phyloP scores from a whole-genome alignment of 2,329 filamentous ascomycete genomes.

The Fusarium coicis region DNA sequence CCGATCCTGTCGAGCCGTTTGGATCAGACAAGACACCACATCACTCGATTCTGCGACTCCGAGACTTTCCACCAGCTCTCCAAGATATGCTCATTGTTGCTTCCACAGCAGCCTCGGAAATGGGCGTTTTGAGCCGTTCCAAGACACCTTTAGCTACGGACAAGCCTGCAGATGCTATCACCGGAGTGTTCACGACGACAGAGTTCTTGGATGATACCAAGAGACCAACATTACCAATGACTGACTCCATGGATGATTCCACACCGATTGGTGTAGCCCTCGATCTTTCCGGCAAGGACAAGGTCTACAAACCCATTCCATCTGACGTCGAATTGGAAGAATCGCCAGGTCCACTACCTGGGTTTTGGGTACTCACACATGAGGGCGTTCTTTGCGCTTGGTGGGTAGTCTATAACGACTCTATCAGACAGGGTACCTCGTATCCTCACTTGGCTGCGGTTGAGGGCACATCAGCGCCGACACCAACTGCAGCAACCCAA shows the following conservation, averaged over 20 bases:
- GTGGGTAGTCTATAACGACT: slow-evolving; percentile 93
- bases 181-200: slow-evolving; percentile 78
- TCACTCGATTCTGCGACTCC: slow-evolving; percentile 80
- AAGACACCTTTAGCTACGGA: slow-evolving; percentile 72
- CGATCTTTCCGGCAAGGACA: slow-evolving; percentile 86
- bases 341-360: slow-evolving; percentile 83
- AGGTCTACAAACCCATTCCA: slow-evolving; percentile 80
- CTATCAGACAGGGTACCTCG: slow-evolving; percentile 76
- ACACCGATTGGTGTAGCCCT: slow-evolving; percentile 83
- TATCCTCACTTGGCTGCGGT: slow-evolving; percentile 75
- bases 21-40: slow-evolving; percentile 74
- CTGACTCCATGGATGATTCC: slow-evolving; percentile 68
- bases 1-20: slow-evolving; percentile 79
- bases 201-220: slow-evolving; percentile 78
- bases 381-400: slow-evolving; percentile 86
- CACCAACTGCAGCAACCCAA: slow-evolving; percentile 45
- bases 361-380: slow-evolving; percentile 85
- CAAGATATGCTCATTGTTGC: slow-evolving; percentile 85
- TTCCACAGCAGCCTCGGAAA: slow-evolving; percentile 81
- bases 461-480: slow-evolving; percentile 49
- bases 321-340: slow-evolving; percentile 81
- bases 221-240: slow-evolving; percentile 80
- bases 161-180: slow-evolving; percentile 67
- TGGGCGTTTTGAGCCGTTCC: slow-evolving; percentile 81
- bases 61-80: slow-evolving; percentile 82